Evolutionary conservation across 345 rosid species (phyloP), one percentile per base, ranked within the genome.

Genomic region (Sonneratia caseolaris): DNA sequence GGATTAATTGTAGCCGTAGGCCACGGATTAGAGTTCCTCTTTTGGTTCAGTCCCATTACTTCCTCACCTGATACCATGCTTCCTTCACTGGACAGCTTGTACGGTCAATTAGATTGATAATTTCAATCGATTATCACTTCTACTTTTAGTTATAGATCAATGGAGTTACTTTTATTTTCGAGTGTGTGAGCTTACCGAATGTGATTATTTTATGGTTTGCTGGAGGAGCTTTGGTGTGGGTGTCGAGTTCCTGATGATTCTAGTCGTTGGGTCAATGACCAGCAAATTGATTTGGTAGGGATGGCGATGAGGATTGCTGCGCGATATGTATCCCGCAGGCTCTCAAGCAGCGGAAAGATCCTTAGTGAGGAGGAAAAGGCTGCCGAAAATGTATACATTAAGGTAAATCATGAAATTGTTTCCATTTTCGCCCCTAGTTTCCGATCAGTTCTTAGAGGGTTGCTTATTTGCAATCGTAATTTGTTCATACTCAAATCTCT

Each of bases 281-380:
- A 57, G 43, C 53, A 14, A 57, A 36, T 74, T 37, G 37, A 38
- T 70, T 64, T 24, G 43, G 66, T 79, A 43, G 79, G 69, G 22
- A 92, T 92, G 99, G 87, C 89, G 37, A 64, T 88, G 35, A 87
- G 90, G 79, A 70, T 77, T 73, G 85, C 86, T 68, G 72, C 79
- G 27, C 80, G 92, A 51, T 59, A 74, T 68, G 80, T 88, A 7
- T 70, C 86, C 65, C 86, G 94, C 59, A 88, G 96, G 87, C 85
- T 92, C 72, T 92, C 96, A 1, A 83, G 87, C 64, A 72, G 85
- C n/a, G 97, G 99, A 21, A 90, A 78, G 75, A 15, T 95, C 32
- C 86, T 95, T 49, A 70, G 87, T 57, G 97, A 95, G 86, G 98
- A 95, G 85, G 99, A 92, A 81, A 96, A 80, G 43, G 98, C 98